phyloP scores from a whole-genome alignment of 352 stramenopile genomes.

The Plasmopara muralis region DNA sequence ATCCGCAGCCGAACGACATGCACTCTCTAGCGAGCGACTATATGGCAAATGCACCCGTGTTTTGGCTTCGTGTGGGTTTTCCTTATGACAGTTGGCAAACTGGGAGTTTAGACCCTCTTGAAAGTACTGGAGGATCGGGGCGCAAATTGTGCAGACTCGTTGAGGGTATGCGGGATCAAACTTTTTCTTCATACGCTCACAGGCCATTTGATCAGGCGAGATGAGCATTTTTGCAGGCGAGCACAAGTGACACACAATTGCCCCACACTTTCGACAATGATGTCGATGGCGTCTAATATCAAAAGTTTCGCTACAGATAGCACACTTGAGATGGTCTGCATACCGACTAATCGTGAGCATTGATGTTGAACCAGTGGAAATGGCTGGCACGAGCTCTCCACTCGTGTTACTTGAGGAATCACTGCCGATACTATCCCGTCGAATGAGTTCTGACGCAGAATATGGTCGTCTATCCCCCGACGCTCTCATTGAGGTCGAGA shows the following conservation, averaged over 20 bases:
- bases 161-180: constrained; percentile 70
- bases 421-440: constrained; percentile 37
- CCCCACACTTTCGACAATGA: constrained; percentile 68
- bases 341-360: constrained; percentile 34
- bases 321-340: constrained; percentile 53
- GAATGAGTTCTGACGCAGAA: constrained; percentile 35
- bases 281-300: constrained; percentile 71
- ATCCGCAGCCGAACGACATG: constrained; percentile 63
- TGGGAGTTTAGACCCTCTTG: constrained; percentile 60
- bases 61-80: constrained; percentile 70
- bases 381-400: constrained; percentile 15
- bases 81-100: constrained; percentile 80
- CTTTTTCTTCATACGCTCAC: constrained; percentile 37
- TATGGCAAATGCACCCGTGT: constrained; percentile 65
- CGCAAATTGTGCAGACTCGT: constrained; percentile 77
- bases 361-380: constrained; percentile 16
- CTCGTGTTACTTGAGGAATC: constrained; percentile 36
- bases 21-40: constrained; percentile 66
- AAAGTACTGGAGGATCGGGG: constrained; percentile 64
- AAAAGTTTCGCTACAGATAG: constrained; percentile 73
- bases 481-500: constrained; percentile 6
- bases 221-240: constrained; percentile 72
- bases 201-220: constrained; percentile 51
- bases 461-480: constrained; percentile 31
- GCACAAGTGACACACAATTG: constrained; percentile 60